Conservation (phyloP, 192 early-diverging fungal genomes). For the Coemansia sp. region DNA sequence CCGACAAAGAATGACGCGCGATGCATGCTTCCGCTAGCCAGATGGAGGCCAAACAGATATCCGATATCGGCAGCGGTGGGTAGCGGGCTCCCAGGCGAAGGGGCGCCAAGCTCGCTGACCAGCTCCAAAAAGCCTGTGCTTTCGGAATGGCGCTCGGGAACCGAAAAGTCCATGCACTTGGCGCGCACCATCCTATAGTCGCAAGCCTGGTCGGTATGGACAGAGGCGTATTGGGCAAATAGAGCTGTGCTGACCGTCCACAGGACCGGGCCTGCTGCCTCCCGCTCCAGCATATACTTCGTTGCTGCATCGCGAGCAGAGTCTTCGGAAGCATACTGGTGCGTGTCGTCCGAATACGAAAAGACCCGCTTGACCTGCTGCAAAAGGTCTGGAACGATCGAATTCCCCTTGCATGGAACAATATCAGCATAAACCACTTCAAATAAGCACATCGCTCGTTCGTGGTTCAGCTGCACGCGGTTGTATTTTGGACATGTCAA, state of each 20-base stretch:
- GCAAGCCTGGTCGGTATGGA: conserved; percentile 6
- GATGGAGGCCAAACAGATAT: conserved; percentile 12
- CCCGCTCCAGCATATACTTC: conserved; percentile 13
- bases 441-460: conserved; percentile 1
- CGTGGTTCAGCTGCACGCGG: conserved; percentile 10
- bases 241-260: conserved; percentile 20
- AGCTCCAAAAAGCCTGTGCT: neutral
- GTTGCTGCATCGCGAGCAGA: conserved; percentile 15
- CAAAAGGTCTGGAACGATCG: conserved; percentile 7
- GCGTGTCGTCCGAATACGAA: conserved; percentile 4
- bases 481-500: conserved; percentile 20
- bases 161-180: conserved; percentile 1
- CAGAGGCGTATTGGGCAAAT: conserved; percentile 12
- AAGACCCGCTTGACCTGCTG: conserved; percentile 11
- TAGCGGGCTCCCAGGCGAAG: neutral
- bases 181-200: conserved; percentile 20
- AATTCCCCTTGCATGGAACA: conserved; percentile 15
- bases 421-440: conserved; percentile 32
- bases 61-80: neutral
- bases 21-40: conserved; percentile 7
- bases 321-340: conserved; percentile 15
- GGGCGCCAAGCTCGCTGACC: neutral
- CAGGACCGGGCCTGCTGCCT: conserved; percentile 7
- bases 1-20: conserved; percentile 6
- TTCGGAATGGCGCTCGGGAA: neutral